Conservation (phyloP, 2,329 filamentous ascomycete species). For the Penicillium sp. region DNA sequence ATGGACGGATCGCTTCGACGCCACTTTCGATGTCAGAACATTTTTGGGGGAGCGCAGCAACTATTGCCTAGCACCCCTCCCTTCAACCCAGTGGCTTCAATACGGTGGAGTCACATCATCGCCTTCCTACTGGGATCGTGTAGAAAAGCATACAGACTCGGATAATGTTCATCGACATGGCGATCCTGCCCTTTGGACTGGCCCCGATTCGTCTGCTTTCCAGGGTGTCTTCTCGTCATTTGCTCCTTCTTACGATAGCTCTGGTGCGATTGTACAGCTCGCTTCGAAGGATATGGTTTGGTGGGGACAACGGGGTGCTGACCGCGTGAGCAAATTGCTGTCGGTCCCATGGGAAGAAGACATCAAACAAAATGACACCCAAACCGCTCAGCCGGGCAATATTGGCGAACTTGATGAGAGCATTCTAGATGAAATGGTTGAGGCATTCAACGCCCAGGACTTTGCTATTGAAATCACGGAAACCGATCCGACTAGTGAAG, state of each 20-base stretch:
- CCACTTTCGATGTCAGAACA: constrained; percentile 34
- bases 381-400: constrained; percentile 29
- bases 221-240: constrained; percentile 51
- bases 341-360: constrained; percentile 28
- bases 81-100: constrained; percentile 45
- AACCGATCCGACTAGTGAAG: constrained; percentile 24
- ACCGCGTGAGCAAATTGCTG: constrained; percentile 40
- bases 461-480: constrained; percentile 26
- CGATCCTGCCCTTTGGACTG: constrained; percentile 31
- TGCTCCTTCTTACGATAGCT: constrained; percentile 49
- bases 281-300: constrained; percentile 46
- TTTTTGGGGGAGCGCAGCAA: constrained; percentile 41
- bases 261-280: constrained; percentile 43
- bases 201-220: constrained; percentile 39
- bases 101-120: constrained; percentile 43
- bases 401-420: constrained; percentile 42
- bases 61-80: constrained; percentile 43
- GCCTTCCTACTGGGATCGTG: constrained; percentile 40
- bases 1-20: constrained; percentile 47
- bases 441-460: constrained; percentile 42
- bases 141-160: constrained; percentile 34
- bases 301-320: constrained; percentile 47
- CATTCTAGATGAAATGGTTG: constrained; percentile 45
- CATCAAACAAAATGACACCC: constrained; percentile 14
- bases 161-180: constrained; percentile 24